These are phyloP conservation scores for Pyrenula aspistea DNA, from an alignment of 495 filamentous ascomycete genomes.

Conservation along the genomic window DNA sequence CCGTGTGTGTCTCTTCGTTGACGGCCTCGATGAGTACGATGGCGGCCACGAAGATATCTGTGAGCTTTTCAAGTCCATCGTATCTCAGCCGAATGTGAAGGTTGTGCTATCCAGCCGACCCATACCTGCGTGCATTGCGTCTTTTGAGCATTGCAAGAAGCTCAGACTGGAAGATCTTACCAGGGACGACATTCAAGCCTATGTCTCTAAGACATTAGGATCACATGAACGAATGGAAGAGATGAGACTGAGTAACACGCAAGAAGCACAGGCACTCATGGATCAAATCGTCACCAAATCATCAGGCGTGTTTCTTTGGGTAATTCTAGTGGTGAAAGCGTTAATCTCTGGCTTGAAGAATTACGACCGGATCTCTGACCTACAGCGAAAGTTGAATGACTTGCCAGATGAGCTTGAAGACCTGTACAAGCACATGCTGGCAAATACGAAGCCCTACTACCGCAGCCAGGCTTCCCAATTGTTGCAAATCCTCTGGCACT, in stretches of 20 bases:
- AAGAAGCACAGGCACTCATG: background rate
- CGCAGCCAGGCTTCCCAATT: background rate
- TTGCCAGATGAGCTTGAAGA: constrained; percentile 7
- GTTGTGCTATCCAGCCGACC: constrained; percentile 39
- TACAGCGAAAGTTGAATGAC: constrained; percentile 3
- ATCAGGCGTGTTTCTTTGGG: constrained; percentile 26
- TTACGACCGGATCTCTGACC: constrained; percentile 2
- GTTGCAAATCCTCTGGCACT: too few species aligned
- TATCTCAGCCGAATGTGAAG: constrained; percentile 16
- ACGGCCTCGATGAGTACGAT: constrained; percentile 33
- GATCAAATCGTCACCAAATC: constrained; percentile 16
- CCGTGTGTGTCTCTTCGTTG: constrained; percentile 32
- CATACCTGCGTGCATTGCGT: constrained; percentile 28
- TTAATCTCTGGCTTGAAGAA: constrained; percentile 6
- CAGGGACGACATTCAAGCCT: background rate
- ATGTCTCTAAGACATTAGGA: constrained; percentile 11
- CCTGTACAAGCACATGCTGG: constrained; percentile 8
- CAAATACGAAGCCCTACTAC: constrained; percentile 1
- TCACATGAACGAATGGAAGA: background rate
- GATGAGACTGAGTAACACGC: background rate
- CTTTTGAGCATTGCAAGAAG: constrained; percentile 12
- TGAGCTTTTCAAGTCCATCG: constrained; percentile 1
- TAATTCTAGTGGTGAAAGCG: constrained; percentile 9
- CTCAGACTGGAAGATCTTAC: constrained; percentile 3
- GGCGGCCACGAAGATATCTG: constrained; percentile 11